phyloP scores from a whole-genome alignment of 192 early-diverging fungal species.

The Diversispora eburnea region DNA sequence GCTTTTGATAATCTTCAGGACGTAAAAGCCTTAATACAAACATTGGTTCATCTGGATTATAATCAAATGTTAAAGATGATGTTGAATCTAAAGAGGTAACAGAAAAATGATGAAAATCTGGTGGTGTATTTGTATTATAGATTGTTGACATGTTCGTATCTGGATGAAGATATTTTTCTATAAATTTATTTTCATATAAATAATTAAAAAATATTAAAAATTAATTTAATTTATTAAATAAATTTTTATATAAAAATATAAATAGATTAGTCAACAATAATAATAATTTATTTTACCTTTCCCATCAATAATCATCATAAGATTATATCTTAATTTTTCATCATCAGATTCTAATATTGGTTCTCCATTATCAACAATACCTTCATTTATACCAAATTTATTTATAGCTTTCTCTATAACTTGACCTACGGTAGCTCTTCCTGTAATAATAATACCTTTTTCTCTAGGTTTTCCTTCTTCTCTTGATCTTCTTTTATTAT shows the following conservation, averaged over 20 bases:
- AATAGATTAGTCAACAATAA: background rate
- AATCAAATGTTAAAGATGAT: slow-evolving; percentile 6
- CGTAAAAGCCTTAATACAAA: slow-evolving; percentile 24
- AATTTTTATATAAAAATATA: background rate
- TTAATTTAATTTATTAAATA: background rate
- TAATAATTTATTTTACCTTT: slow-evolving; percentile 12
- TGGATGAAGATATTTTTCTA: slow-evolving; percentile 15
- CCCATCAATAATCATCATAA: slow-evolving; percentile 15
- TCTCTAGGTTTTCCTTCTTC: slow-evolving; percentile 28
- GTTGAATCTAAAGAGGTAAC: slow-evolving; percentile 21
- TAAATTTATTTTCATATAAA: background rate
- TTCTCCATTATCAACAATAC: slow-evolving; percentile 42
- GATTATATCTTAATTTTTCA: slow-evolving; percentile 15
- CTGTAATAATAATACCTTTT: slow-evolving; percentile 6
- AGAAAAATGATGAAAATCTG: slow-evolving; percentile 18
- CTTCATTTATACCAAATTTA: slow-evolving; percentile 45
- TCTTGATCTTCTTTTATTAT: slow-evolving; percentile 8
- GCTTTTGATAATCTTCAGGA: slow-evolving; percentile 11
- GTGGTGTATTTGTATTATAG: background rate
- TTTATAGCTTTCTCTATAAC: slow-evolving; percentile 46
- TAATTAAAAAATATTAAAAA: background rate
- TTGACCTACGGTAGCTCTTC: slow-evolving; percentile 39
- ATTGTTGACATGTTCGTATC: background rate
- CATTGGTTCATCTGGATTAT: slow-evolving; percentile 23
- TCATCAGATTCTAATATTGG: background rate